A percentile compares a stretch with the other conserved stretches of the same genome.
Evolutionary conservation across 768 basidiomycete species (phyloP).

Genomic region (Amanita exitialis): DNA sequence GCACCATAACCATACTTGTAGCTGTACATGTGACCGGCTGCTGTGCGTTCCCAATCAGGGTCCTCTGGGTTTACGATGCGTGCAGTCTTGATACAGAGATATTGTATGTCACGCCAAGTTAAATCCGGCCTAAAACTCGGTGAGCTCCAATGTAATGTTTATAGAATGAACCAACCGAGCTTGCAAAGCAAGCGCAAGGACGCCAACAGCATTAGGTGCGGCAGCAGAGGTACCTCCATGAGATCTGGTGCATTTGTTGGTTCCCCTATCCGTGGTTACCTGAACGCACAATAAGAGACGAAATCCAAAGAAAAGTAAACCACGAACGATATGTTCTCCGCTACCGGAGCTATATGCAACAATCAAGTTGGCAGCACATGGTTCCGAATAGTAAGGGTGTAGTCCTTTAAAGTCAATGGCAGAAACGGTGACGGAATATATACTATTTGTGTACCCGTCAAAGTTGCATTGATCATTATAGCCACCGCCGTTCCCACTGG

Average conservation of each 20-base stretch:
- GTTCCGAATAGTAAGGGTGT: constrained; percentile 94
- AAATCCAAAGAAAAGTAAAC: constrained; percentile 3
- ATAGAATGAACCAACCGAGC: constrained; percentile 46
- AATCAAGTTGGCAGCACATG: constrained; percentile 96
- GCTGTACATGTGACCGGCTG: constrained; percentile 49
- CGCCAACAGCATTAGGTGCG: constrained; percentile 92
- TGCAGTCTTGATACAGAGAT: constrained; percentile 73
- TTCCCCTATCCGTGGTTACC: constrained; percentile 93
- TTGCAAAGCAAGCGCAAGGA: constrained; percentile 84
- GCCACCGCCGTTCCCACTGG: constrained; percentile 91
- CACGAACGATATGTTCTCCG: constrained; percentile 83
- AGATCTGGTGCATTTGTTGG: constrained; percentile 64
- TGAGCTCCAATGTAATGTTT: constrained; percentile 6
- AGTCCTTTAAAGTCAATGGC: constrained; percentile 88
- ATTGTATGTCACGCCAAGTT: constrained; percentile 93
- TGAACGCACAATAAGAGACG: constrained; percentile 21
- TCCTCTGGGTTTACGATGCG: constrained; percentile 78
- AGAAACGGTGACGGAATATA: constrained; percentile 94
- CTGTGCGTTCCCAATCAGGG: constrained; percentile 87
- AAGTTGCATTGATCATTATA: constrained; percentile 97
- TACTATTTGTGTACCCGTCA: constrained; percentile 97
- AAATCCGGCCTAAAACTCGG: constrained; percentile 64
- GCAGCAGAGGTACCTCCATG: constrained; percentile 99
- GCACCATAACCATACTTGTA: constrained; percentile 97
- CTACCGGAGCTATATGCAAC: constrained; percentile 95